Conservation (phyloP, 2,329 filamentous ascomycete genomes). For the Trichophyton mentagrophytes region DNA sequence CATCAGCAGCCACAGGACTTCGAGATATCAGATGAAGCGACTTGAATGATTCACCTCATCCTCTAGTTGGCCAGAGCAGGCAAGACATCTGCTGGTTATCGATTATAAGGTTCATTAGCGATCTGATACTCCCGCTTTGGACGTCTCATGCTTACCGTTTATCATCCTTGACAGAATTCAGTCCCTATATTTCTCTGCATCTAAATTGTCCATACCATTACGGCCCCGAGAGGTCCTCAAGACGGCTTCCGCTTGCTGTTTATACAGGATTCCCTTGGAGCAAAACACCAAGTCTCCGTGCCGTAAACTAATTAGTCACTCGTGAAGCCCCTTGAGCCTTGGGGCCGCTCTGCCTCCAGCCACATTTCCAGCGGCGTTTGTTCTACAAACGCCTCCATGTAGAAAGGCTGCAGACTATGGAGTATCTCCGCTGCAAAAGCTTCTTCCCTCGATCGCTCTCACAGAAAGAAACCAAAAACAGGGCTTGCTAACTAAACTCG, state of each 20-base stretch:
- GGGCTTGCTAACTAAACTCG: not conserved
- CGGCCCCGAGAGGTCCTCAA: too few species aligned
- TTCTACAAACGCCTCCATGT: not conserved
- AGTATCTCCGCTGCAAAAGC: not conserved
- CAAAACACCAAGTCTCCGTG: too few species aligned
- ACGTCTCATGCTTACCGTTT: too few species aligned
- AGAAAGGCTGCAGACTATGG: not conserved
- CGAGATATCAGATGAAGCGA: not conserved
- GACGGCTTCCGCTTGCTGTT: too few species aligned
- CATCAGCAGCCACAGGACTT: not conserved
- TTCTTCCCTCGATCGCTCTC: not conserved
- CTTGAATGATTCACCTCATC: not conserved
- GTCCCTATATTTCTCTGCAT: too few species aligned
- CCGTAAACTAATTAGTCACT: not conserved
- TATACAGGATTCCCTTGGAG: too few species aligned
- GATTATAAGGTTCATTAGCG: not conserved
- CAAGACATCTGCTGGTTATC: not conserved
- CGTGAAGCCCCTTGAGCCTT: not conserved
- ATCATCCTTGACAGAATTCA: too few species aligned
- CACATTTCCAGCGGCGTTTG: not conserved
- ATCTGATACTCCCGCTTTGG: not conserved
- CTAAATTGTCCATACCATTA: too few species aligned
- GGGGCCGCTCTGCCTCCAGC: not conserved
- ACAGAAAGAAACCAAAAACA: not conserved
- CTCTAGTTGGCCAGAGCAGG: not conserved